phyloP scores from a whole-genome alignment of 192 early-diverging fungal species.

The Spizellomyces sp. region DNA sequence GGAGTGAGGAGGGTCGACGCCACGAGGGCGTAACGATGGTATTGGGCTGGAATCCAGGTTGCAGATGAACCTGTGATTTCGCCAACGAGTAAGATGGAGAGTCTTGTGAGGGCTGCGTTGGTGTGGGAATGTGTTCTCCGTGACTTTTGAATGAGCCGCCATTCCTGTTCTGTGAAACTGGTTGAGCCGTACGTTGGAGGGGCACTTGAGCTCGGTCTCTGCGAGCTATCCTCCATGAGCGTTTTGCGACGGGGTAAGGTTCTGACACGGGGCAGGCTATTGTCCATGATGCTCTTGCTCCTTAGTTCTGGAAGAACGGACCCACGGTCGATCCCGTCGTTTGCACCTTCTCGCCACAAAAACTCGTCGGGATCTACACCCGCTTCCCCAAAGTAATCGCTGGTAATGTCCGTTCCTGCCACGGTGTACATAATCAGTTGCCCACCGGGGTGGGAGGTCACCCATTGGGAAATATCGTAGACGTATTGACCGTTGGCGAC shows the following conservation, averaged over 20 bases:
- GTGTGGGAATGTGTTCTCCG: conserved; percentile 41
- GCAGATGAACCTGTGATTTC: conserved; percentile 23
- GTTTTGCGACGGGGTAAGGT: background rate
- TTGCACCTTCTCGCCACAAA: background rate
- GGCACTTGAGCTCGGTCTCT: background rate
- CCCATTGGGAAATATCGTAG: conserved; percentile 43
- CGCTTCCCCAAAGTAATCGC: conserved; percentile 34
- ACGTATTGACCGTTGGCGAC: conserved; percentile 45
- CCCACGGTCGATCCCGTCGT: background rate
- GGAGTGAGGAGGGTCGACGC: background rate
- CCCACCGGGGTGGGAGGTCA: conserved; percentile 45
- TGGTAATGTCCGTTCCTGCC: conserved; percentile 45
- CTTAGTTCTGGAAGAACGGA: background rate
- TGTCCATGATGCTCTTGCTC: background rate
- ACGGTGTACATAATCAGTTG: conserved; percentile 41
- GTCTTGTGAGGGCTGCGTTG: conserved; percentile 25
- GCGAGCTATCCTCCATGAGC: background rate
- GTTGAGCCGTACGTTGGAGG: background rate
- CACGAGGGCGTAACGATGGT: conserved; percentile 39
- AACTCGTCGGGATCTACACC: conserved; percentile 23
- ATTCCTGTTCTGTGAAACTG: conserved; percentile 25
- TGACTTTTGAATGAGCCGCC: conserved; percentile 26
- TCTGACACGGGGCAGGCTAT: background rate
- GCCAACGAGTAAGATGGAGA: conserved; percentile 31
- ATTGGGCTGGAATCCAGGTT: conserved; percentile 17